These are phyloP conservation scores for Ascochyta lentis DNA, from an alignment of 2,329 filamentous ascomycete genomes.

Conservation along the genomic window DNA sequence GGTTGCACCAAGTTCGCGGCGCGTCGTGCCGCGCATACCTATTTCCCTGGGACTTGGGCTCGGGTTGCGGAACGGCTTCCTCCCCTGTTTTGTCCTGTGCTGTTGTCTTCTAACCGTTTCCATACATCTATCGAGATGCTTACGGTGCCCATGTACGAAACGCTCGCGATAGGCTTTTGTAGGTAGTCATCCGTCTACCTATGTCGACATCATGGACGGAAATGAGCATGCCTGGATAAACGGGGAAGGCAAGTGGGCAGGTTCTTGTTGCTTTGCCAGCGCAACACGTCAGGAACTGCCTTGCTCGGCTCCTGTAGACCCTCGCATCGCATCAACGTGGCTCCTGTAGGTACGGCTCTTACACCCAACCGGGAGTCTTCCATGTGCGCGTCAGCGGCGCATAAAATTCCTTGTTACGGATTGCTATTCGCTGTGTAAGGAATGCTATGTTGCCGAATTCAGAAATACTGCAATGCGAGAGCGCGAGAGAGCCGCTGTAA, in stretches of 20 bases:
- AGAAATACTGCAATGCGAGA: background rate
- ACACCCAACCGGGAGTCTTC: conserved; percentile 42
- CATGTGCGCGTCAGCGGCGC: conserved; percentile 31
- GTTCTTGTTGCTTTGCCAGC: background rate
- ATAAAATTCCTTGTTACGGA: conserved; percentile 8
- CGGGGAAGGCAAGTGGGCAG: background rate
- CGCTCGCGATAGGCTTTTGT: too few species aligned
- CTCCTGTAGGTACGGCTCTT: conserved; percentile 26
- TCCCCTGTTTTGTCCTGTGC: background rate
- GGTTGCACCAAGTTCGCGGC: conserved; percentile 5
- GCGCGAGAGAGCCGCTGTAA: background rate
- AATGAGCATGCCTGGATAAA: too few species aligned
- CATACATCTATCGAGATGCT: too few species aligned
- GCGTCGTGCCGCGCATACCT: background rate
- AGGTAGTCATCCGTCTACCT: too few species aligned
- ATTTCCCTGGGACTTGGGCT: conserved; percentile 1
- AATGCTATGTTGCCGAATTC: conserved; percentile 1
- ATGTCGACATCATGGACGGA: too few species aligned
- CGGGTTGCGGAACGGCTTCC: conserved; percentile 6
- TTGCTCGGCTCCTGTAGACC: background rate
- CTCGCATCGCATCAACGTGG: conserved; percentile 24
- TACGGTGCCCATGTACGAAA: too few species aligned
- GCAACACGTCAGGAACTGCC: background rate
- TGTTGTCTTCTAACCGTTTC: too few species aligned
- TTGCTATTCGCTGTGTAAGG: conserved; percentile 3